Evolutionary conservation across 768 basidiomycete genomes (phyloP), one percentile per base, ranked within the genome.

Genomic region (Trametes elegans): DNA sequence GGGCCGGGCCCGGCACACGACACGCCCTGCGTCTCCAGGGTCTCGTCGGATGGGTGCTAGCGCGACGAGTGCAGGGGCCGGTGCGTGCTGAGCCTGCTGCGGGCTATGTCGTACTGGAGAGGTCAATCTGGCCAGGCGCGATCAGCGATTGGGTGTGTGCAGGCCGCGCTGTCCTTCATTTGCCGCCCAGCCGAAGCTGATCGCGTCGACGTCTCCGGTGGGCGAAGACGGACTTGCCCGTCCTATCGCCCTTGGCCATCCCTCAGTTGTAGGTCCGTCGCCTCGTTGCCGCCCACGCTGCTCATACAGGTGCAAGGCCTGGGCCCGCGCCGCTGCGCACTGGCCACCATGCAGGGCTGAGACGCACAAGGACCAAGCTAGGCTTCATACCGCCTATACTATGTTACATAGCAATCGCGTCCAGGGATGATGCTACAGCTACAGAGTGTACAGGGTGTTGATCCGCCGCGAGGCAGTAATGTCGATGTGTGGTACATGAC

Each of bases 151-250:
- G 45, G 16, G 19, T 40, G 27, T 26, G 29, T 38, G 34, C 39
- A 31, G 28, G 39, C 42, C 42, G 42, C 42, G 51, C 41, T 53
- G 42, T 26, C 38, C 18, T 45, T 36, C 51, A 36, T 36, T n/a
- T n/a, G n/a, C n/a, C n/a, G n/a, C 51, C 28, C 51, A 53, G 42
- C 19, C 51, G 42, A 26, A 44, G 36, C 42, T 53, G 34, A 53
- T 53, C 42, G 42, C 36, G 51, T 2, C 21, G 21, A 44, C 7
- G 51, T 27, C 51, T 53, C 51, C 51, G 26, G n/a, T 13, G 5
- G 23, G n/a, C 24, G 26, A 18, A 4, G 2, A 13, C 51, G 29
- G 32, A 53, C 51, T 53, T 53, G 32, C 42, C 51, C 42, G 29
- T n/a, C n/a, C n/a, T n/a, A n/a, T n/a, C n/a, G n/a, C n/a, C n/a